phyloP scores from a whole-genome alignment of 73 alveolate species.

The Blepharisma stoltei region DNA sequence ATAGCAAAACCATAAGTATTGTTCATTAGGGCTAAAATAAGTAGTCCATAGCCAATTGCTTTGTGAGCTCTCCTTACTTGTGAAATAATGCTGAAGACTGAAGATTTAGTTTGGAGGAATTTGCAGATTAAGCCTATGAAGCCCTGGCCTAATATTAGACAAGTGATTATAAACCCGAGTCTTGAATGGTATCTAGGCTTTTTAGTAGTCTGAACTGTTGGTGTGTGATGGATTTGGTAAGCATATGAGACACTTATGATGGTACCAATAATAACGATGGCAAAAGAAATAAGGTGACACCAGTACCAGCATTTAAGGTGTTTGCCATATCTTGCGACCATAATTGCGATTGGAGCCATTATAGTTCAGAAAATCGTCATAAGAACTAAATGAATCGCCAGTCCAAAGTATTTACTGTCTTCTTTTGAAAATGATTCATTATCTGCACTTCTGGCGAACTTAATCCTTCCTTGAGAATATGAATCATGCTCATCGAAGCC shows the following conservation, averaged over 20 bases:
- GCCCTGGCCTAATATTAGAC: neutral
- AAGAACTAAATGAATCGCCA: neutral
- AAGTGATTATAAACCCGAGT: neutral
- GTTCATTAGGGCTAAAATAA: neutral
- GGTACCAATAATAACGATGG: neutral
- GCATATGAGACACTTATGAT: neutral
- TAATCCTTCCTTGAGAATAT: too few species aligned
- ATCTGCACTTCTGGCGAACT: too few species aligned
- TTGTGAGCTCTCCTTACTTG: neutral
- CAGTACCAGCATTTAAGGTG: neutral
- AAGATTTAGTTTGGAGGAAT: neutral
- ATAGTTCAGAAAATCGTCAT: neutral
- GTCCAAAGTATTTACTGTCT: too few species aligned
- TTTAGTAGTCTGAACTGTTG: neutral
- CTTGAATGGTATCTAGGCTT: constrained; percentile 2
- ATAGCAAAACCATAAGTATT: neutral
- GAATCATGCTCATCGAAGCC: too few species aligned
- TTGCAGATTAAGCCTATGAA: neutral
- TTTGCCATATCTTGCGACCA: constrained; percentile 1
- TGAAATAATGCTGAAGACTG: neutral
- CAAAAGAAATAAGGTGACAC: neutral
- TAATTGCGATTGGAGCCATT: neutral
- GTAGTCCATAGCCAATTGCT: neutral
- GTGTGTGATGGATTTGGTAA: neutral
- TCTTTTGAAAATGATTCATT: too few species aligned